phyloP scores from a whole-genome alignment of 2,329 filamentous ascomycete species.

The Cercospora zeina region DNA sequence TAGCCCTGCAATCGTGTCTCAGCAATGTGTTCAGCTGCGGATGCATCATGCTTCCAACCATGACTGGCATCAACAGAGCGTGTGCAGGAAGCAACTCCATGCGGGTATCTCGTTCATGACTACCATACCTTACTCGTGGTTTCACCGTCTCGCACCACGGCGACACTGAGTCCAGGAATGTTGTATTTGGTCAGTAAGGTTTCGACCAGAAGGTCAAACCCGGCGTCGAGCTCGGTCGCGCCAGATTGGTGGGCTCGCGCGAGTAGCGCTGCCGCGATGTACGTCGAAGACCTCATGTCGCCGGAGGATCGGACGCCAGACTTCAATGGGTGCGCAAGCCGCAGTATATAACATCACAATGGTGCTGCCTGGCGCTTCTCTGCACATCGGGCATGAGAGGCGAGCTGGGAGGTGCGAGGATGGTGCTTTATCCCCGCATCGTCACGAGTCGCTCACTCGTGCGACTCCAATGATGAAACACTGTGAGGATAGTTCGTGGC shows the following conservation, averaged over 20 bases:
- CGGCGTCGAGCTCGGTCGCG: neutral
- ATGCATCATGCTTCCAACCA: neutral
- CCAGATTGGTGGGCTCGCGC: neutral
- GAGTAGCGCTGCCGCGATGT: neutral
- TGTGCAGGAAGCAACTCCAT: neutral
- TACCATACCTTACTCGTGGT: conserved; percentile 4
- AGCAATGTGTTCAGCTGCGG: neutral
- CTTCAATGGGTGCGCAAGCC: neutral
- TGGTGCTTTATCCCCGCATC: neutral
- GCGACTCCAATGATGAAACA: neutral
- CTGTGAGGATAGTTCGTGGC: neutral
- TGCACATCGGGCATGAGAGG: neutral
- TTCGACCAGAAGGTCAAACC: conserved; percentile 15
- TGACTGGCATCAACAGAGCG: neutral
- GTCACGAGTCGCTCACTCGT: neutral
- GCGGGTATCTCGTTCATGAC: neutral
- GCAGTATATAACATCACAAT: neutral
- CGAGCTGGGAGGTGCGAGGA: conserved; percentile 3
- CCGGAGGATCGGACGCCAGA: neutral
- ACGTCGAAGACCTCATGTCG: neutral
- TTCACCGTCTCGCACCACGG: neutral
- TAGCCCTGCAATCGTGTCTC: conserved; percentile 15
- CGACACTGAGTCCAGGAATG: conserved; percentile 21
- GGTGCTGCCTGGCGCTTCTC: neutral
- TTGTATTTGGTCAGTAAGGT: neutral